These are phyloP conservation scores for Lichtheimia ornata DNA, from an alignment of 371 early-diverging fungal genomes.

Conservation along the genomic window DNA sequence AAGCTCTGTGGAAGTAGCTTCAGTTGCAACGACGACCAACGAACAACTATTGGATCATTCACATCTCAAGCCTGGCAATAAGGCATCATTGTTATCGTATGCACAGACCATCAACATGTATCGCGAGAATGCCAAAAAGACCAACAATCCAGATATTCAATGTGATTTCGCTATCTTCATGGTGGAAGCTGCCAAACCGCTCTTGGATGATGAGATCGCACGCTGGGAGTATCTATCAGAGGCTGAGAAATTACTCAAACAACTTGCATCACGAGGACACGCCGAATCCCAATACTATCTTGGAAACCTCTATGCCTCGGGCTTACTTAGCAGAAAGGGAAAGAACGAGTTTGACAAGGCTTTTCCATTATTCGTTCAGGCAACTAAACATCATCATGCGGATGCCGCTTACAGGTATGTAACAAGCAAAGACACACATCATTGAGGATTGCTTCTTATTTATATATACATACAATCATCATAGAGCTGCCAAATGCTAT, in stretches of 20 bases:
- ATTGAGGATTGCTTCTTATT: not conserved
- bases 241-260: constrained; percentile 62
- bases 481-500: constrained; percentile 69
- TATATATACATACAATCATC: too few relatives aligned
- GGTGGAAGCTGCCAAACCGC: constrained; percentile 66
- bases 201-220: constrained; percentile 49
- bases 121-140: constrained; percentile 81
- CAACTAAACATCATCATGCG: constrained; percentile 69
- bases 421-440: not conserved
- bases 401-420: constrained; percentile 65
- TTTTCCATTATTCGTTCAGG: constrained; percentile 69
- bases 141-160: constrained; percentile 78
- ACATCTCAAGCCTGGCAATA: constrained; percentile 67
- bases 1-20: constrained; percentile 6
- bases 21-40: constrained; percentile 1
- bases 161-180: constrained; percentile 84
- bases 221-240: constrained; percentile 64
- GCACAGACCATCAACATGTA: constrained; percentile 77
- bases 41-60: constrained; percentile 65
- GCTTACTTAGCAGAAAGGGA: constrained; percentile 56
- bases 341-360: constrained; percentile 74
- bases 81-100: constrained; percentile 67
- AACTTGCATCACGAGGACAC: constrained; percentile 63
- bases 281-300: constrained; percentile 70
- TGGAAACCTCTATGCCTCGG: constrained; percentile 65